Evolutionary conservation across 23 red algal genomes (phyloP), one percentile per base, ranked within the genome.

Genomic region (Gracilaria domingensis): DNA sequence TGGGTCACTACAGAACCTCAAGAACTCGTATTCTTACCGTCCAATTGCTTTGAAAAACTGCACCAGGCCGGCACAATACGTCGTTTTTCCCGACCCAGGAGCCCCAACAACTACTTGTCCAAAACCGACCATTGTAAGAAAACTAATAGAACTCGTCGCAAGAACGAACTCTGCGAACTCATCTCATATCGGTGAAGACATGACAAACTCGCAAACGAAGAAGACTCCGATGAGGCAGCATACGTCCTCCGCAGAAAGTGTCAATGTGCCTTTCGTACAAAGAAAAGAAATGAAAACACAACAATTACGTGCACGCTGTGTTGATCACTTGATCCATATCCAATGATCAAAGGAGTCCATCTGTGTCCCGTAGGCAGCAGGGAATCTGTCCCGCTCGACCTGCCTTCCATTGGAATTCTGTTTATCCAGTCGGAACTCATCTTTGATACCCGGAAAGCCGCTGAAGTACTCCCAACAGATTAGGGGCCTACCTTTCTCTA

Each of bases 91-190:
- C 16, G 86, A 87, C 75, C 97, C 97, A 14, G 97, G 97, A 16
- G 97, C 88, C 16, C 97, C 97, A 33, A 96, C 81, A 69, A 99
- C 94, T 42, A 99, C 51, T n/a, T 99, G 97, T 21, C 88, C 88
- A 62, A 89, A 89, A 55, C 48, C 74, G 20, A 65, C 53, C 85
- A 89, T 89, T 20, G 59, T 18, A 62, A 62, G 24, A 8, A 24
- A 62, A 62, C 5, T 25, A 62, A 62, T 9, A 62, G 24, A 12
- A 62, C 24, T 29, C 24, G 59, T 29, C 13, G 2, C 11, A 29
- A 29, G 24, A 30, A 29, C 59, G 59, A 29, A 28, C 4, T 29
- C 8, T 4, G 59, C 59, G 18, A 30, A 62, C 8, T 62, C 59
- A 62, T 62, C 13, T 30, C 24, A 58, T 45, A 45, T 45, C 42